Evolutionary conservation across 2,329 filamentous ascomycete species (phyloP), one percentile per base, ranked within the genome.

Genomic region (Xylariaceae sp.): DNA sequence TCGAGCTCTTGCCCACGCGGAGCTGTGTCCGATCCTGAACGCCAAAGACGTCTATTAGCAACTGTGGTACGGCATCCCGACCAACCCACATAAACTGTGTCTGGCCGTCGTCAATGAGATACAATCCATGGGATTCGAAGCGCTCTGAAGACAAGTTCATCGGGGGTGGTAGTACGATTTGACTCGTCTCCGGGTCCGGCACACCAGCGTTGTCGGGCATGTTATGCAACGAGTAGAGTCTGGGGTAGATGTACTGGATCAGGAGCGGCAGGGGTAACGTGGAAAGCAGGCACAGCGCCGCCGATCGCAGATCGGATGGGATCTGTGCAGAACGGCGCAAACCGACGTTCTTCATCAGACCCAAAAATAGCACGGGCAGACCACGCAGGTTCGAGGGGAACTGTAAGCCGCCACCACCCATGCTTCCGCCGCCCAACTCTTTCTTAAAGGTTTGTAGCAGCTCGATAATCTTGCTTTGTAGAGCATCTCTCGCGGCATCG

Each of bases 11-110:
- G 73, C 94, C 94, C 64, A 97, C 90, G 66, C 91, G 92, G 62
- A 99, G 79, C 71, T 91, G 88, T 45, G 86, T 87, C 71, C 89
- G 87, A 75, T 97, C 92, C 51, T 88, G 81, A 9, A 94, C 82
- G 23, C 92, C 93, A 73, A 99, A 99, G 4, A 97, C 93, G 69
- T 99, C 94, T 55, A 82, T 76, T 47, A 97, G 80, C 37, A 99
- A 82, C 71, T 96, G 91, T 1, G 92, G 91, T 34, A 99, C 91
- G 1, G 93, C 88, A 66, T 99, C 93, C 41, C 92, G 87, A 11
- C 94, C 94, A 17, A 97, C 83, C 94, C 94, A 99, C 52, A 99
- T 77, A 82, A 99, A 99, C 73, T 99, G 94, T 4, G 91, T 97
- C 75, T 97, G 93, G 2, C 92, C 92, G 70, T 99, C 94, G 69